Evolutionary conservation across 2,329 filamentous ascomycete species (phyloP), one percentile per base, ranked within the genome.

Genomic region (Teratosphaeria zuluensis): DNA sequence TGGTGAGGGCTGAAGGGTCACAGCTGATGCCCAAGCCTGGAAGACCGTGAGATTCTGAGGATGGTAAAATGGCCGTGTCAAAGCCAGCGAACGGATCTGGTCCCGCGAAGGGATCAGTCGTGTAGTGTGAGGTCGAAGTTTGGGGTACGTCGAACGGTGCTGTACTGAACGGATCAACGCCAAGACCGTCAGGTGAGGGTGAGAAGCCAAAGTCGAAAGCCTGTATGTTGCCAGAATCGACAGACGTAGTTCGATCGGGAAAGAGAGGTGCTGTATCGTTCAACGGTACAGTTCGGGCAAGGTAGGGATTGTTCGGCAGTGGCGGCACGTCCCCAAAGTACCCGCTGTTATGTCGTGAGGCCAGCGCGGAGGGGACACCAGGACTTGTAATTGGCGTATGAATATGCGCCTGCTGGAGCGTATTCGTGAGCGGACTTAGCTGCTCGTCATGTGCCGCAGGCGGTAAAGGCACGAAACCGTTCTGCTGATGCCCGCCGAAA

Each of bases 201-300:
- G 63, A 63, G 59, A 71, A 71, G 55, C 68, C 68, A 56, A 71
- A 71, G 55, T 71, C 68, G 58, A 71, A 71, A 5, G 62, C 59
- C 38, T 67, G 64, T 6, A 70, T 66, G 48, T 62, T 63, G 57
- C 66, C 65, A 5, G 62, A 33, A 14, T 59, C 64, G 9, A 71
- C 57, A 1, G 65, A 66, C 2, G 65, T 61, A 12, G 56, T 63
- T 11, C 62, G 60, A 12, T 67, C 68, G 2, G 65, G 65, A 48
- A 66, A 71, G 14, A 68, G 58, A 8, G 68, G 67, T 35, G 65
- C 63, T 4, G 64, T 69, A 55, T 70, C 69, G 42, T 69, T 69
- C 56, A 69, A 46, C 14, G 65, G 62, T n/a, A 69, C 32, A 0
- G 62, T 62, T 55, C 68, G 65, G 4, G 62, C 55, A 7, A 57